Evolutionary conservation across 352 stramenopile genomes (phyloP), one percentile per base, ranked within the genome.

Genomic region (Pythium scleroteichum): DNA sequence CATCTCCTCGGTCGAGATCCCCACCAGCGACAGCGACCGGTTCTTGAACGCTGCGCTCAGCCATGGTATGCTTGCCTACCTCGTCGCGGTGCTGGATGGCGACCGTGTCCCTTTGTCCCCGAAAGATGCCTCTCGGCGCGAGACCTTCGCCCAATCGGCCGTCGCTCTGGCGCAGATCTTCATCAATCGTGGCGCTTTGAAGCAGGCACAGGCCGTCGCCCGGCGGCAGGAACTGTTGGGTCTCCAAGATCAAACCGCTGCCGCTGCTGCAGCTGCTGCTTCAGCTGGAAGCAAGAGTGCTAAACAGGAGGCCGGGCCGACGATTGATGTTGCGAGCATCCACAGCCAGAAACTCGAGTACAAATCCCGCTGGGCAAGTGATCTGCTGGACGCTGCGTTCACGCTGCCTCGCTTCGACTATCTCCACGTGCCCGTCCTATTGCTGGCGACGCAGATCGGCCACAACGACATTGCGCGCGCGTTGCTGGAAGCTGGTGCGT

Each of bases 361-460:
- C 45, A 54, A 72, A 47, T 9, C 33, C 0, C 53, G 33, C 0
- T 94, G 82, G 80, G 77, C 78, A 35, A 60, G 59, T 13, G 33
- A 78, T 16, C 38, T 92, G 8, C 64, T 92, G 10, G 71, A 90
- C 41, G 26, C 57, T 23, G 55, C 42, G 7, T 71, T 82, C 20
- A 70, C 75, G 23, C 52, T 84, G 0, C 48, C 45, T 3, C 72
- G 84, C 0, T 90, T 91, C 52, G 65, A 64, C 10, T 88, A 91
- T 32, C n/a, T 45, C 0, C 53, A 49, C 5, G 83, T 88, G n/a
- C 53, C 80, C 0, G 73, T 72, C 0, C 45, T 94, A 0, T 40
- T 91, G 1, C 66, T 94, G 2, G 78, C 80, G 7, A 68, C 75
- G 0, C 80, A 94, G 41, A 57, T 88, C 12, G 62, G 53, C 0